Percentiles rank a stretch among this genome's conserved stretches.
Evolutionary conservation across 768 basidiomycete species (phyloP).

Genomic region (Mycena vitilis): DNA sequence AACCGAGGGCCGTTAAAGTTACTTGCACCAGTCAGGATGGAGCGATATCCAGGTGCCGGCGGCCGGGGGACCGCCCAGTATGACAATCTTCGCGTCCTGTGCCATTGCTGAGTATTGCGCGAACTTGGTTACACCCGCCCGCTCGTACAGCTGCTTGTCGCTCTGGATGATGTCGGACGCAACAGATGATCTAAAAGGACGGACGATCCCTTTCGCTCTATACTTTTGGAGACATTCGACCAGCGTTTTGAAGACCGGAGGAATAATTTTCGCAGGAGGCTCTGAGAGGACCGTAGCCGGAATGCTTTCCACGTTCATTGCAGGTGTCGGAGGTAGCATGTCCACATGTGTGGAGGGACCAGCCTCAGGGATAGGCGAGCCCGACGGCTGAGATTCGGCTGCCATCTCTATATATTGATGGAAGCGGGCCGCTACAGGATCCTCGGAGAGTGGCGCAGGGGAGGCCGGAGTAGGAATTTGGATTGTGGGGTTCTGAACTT

Average conservation of each 20-base stretch:
- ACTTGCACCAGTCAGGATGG: conserved; percentile 14
- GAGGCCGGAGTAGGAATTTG: background rate
- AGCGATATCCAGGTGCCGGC: conserved; percentile 41
- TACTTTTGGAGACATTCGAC: conserved; percentile 12
- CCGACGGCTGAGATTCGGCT: background rate
- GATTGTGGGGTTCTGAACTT: background rate
- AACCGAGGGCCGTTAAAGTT: no score
- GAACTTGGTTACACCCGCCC: conserved; percentile 48
- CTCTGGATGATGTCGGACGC: conserved; percentile 21
- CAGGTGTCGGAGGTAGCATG: background rate
- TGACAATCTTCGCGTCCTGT: conserved; percentile 42
- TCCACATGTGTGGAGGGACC: background rate
- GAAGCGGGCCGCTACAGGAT: background rate
- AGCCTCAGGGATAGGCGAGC: background rate
- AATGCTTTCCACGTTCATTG: background rate
- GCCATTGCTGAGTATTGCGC: conserved; percentile 48
- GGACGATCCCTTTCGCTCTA: conserved; percentile 10
- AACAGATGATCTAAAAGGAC: conserved; percentile 21
- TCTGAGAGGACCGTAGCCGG: no score
- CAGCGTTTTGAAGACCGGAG: background rate
- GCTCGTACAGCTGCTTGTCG: conserved; percentile 39
- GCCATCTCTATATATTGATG: conserved; percentile 4
- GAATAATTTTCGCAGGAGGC: background rate
- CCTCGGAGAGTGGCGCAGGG: background rate
- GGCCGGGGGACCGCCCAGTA: conserved; percentile 39